Evolutionary conservation across 169 alveolate genomes (phyloP), one percentile per base, ranked within the genome.

Genomic region (Condylostoma magnum): DNA sequence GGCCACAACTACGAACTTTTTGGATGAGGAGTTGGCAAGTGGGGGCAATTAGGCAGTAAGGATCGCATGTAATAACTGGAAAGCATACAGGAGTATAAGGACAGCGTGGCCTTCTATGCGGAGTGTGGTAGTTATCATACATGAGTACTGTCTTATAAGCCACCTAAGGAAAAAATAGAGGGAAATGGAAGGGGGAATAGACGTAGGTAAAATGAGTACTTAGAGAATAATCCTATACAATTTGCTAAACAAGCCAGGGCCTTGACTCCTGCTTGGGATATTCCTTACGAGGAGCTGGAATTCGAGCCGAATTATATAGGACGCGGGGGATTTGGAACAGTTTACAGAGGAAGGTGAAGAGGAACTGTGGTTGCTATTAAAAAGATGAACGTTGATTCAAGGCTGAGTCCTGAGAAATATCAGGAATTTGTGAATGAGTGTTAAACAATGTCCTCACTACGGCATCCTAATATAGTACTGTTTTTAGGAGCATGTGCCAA

Each of bases 401-500:
- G 84, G 73, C 76, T 55, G 33, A 83, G 89, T n/a, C n/a, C 50
- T 69, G 85, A 79, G 58, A 89, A 87, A 58, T 81, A 83, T 25
- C 83, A 79, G 56, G 93, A 86, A 70, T 91, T 91, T 54, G 54
- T 79, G 18, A 81, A 87, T 53, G 96, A 91, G 80, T 80, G 92
- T 53, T 84, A 89, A 54, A 87, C 90, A 15, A 85, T 91, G 94
- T 87, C 82, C 55, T 67, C 83, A 58, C 72, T 91, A 44, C 77
- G 94, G 31, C 96, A 87, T 70, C 97, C 96, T 20, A 90, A 94
- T 66, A 83, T 87, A 33, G 88, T 90, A 44, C 87, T 90, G 68
- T 91, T 82, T 80, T 81, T 90, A 85, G 95, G 98, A 50, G 95
- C 96, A 22, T 80, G 92, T 67, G 80, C 95, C 12, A 86, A 53